phyloP scores from a whole-genome alignment of 2,329 filamentous ascomycete species.

The Aspergillus novoparasiticus region DNA sequence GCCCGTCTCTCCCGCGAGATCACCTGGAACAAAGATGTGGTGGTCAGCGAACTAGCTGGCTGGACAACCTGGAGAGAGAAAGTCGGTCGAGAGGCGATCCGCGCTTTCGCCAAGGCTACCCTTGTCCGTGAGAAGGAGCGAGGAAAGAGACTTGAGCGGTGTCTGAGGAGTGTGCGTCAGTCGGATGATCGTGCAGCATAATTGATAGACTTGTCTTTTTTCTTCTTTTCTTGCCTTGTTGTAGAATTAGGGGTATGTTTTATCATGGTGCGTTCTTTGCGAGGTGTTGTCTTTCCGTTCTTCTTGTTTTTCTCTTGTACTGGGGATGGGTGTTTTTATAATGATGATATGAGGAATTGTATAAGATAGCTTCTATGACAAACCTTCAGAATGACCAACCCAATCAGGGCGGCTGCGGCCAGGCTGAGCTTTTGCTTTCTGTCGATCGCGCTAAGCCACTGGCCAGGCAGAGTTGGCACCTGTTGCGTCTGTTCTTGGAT shows the following conservation, averaged over 20 bases:
- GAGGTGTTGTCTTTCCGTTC: not conserved
- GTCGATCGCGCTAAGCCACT: not conserved
- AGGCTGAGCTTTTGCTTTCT: too few relatives aligned
- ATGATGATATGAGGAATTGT: conserved; percentile 2
- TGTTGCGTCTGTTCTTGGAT: not conserved
- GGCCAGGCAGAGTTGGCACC: not conserved
- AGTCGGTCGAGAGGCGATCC: conserved; percentile 73
- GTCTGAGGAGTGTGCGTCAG: conserved; percentile 64
- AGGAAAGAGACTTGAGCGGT: conserved; percentile 77
- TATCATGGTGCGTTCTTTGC: not conserved
- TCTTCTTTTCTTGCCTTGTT: not conserved
- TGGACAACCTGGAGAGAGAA: conserved; percentile 90
- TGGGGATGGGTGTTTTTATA: not conserved
- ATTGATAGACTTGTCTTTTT: conserved; percentile 15
- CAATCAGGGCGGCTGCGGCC: not conserved
- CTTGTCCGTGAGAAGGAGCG: conserved; percentile 78
- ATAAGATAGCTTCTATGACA: not conserved
- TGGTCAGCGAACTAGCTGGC: conserved; percentile 85
- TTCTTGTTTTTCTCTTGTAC: not conserved
- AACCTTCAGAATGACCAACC: not conserved
- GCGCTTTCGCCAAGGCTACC: conserved; percentile 74
- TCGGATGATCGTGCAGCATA: conserved; percentile 24
- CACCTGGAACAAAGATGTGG: conserved; percentile 88
- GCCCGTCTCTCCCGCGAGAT: conserved; percentile 78
- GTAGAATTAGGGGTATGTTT: not conserved